These are phyloP conservation scores for Tolypocladium amazonense DNA, from an alignment of 2,329 filamentous ascomycete genomes.

Conservation along the genomic window DNA sequence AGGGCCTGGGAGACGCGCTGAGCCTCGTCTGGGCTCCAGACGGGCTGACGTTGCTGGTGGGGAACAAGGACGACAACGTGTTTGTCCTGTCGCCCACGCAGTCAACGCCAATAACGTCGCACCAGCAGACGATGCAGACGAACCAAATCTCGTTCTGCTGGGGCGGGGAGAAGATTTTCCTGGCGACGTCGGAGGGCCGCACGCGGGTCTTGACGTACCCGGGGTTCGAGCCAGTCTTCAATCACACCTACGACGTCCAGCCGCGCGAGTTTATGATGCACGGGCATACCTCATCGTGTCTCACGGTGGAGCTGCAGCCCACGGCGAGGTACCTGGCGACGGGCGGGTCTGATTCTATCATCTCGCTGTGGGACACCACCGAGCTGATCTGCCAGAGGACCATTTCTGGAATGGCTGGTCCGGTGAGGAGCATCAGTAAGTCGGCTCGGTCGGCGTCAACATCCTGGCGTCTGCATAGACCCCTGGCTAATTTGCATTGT, in stretches of 20 bases:
- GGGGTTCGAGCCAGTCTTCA: conserved; percentile 44
- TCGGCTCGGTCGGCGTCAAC: conserved; percentile 5
- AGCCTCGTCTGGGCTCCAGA: conserved; percentile 66
- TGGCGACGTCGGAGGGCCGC: conserved; percentile 60
- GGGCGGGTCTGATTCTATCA: conserved; percentile 64
- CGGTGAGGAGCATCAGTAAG: conserved; percentile 58
- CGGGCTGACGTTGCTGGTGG: conserved; percentile 59
- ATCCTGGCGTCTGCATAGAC: neutral
- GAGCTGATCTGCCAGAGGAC: conserved; percentile 70
- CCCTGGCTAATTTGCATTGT: neutral
- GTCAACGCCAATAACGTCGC: conserved; percentile 41
- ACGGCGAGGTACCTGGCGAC: conserved; percentile 62
- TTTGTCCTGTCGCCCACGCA: conserved; percentile 52
- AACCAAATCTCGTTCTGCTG: conserved; percentile 69
- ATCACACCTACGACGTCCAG: conserved; percentile 33
- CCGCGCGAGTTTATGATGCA: conserved; percentile 49
- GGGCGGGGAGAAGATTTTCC: conserved; percentile 58
- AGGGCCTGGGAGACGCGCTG: conserved; percentile 55
- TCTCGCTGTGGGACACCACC: conserved; percentile 67
- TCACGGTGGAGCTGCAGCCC: conserved; percentile 59
- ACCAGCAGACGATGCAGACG: conserved; percentile 53
- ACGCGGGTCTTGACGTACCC: conserved; percentile 62
- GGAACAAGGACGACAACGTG: conserved; percentile 57
- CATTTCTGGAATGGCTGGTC: conserved; percentile 56
- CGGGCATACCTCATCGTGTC: conserved; percentile 64